These are phyloP conservation scores for Ganoderma leucocontextum DNA, from an alignment of 1,284 basidiomycete genomes.

Conservation along the genomic window DNA sequence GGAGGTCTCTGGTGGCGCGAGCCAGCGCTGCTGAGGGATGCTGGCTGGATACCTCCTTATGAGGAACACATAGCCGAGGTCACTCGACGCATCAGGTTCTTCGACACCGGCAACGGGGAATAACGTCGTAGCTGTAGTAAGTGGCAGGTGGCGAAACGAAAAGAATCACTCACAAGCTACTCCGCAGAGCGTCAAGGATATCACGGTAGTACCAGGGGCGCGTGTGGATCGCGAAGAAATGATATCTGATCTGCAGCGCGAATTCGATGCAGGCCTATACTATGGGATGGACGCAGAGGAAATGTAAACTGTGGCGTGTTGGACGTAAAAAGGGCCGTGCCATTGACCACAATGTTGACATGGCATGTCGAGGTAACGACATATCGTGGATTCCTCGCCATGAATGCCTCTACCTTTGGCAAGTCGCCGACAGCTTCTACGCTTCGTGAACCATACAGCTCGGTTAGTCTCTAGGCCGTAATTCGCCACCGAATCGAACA, in stretches of 20 bases:
- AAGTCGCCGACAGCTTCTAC: neutral
- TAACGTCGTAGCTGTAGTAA: neutral
- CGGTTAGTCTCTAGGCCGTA: neutral
- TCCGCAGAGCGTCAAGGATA: neutral
- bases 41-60: neutral
- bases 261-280: too few relatives aligned
- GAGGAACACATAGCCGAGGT: neutral
- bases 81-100: neutral
- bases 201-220: neutral
- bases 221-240: neutral
- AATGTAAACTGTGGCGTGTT: neutral
- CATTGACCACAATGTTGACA: neutral
- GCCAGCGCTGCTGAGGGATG: neutral
- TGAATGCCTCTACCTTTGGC: neutral
- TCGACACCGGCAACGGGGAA: neutral
- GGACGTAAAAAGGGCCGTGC: neutral
- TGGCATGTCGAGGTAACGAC: neutral
- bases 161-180: neutral
- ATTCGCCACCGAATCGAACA: too few relatives aligned
- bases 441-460: neutral
- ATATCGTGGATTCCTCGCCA: neutral
- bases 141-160: neutral
- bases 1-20: neutral
- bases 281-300: too few relatives aligned
- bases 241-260: neutral